phyloP scores from a whole-genome alignment of 148 eudicot species.

The Rhododendron mucronatum region DNA sequence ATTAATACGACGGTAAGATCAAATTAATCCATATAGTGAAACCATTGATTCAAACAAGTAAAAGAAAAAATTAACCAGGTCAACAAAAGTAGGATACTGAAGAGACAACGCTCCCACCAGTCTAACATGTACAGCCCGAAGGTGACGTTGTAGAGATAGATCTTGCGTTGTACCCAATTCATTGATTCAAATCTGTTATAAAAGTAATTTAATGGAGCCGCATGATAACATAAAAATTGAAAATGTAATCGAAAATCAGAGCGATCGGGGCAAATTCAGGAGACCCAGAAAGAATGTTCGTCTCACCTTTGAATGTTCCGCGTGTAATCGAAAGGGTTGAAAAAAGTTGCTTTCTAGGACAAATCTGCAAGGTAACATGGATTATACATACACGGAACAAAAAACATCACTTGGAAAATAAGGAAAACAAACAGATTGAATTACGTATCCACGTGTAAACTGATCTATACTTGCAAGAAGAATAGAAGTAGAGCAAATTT shows the following conservation, averaged over 20 bases:
- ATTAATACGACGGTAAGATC: background rate
- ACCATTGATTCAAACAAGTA: constrained; percentile 8
- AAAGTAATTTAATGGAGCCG: background rate
- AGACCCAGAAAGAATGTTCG: background rate
- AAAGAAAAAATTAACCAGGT: background rate
- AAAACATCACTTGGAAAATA: background rate
- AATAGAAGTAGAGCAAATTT: background rate
- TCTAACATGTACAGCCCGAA: constrained; percentile 89
- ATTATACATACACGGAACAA: background rate
- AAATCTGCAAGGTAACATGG: background rate
- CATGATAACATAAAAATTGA: background rate
- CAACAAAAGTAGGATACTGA: constrained; percentile 66
- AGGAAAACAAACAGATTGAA: background rate
- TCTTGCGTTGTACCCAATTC: constrained; percentile 89
- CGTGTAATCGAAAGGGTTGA: background rate
- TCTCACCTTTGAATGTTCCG: background rate
- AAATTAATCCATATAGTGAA: background rate
- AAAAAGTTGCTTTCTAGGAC: background rate
- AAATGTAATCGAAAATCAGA: background rate
- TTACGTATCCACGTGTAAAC: background rate
- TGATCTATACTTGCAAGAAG: background rate
- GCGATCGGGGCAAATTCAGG: background rate
- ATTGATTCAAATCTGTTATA: constrained; percentile 17
- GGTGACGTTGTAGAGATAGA: constrained; percentile 84
- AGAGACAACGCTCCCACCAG: constrained; percentile 90